Percentiles rank a stretch among this genome's conserved stretches.
These are phyloP conservation scores for Penicillium lagena DNA, from an alignment of 495 filamentous ascomycete species.

Conservation along the genomic window DNA sequence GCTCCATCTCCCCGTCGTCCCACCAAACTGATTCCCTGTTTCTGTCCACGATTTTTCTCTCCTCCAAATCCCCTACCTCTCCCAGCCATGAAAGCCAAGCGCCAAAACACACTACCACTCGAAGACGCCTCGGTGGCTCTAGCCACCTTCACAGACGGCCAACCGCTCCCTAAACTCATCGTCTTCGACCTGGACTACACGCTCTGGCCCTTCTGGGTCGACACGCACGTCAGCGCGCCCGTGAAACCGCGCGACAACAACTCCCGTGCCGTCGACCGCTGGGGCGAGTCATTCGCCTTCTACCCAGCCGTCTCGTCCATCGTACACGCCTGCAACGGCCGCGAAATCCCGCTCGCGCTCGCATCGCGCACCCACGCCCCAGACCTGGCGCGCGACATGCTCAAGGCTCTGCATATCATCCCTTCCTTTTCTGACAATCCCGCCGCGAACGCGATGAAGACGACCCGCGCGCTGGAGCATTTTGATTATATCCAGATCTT, in stretches of 20 bases:
- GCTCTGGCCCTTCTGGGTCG: constrained; percentile 95
- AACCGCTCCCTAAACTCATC: constrained; percentile 76
- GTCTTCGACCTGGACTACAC: constrained; percentile 97
- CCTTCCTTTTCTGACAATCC: constrained; percentile 38
- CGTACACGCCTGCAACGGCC: constrained; percentile 52
- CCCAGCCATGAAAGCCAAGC: constrained; percentile 7
- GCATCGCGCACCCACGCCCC: constrained; percentile 82
- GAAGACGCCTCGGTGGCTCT: constrained; percentile 41
- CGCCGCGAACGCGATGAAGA: constrained; percentile 23
- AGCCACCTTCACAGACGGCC: constrained; percentile 66
- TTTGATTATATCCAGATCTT: constrained; percentile 88
- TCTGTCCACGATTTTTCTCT: neutral
- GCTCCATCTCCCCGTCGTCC: too few species aligned
- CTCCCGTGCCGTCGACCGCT: constrained; percentile 45
- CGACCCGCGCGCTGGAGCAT: constrained; percentile 57
- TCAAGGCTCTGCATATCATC: constrained; percentile 66
- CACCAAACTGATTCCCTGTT: neutral
- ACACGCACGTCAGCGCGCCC: constrained; percentile 82
- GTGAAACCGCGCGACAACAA: constrained; percentile 59
- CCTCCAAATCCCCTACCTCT: too few species aligned
- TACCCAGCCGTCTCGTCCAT: constrained; percentile 73
- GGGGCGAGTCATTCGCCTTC: constrained; percentile 74
- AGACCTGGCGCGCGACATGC: constrained; percentile 72
- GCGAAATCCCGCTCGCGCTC: constrained; percentile 59
- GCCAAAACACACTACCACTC: constrained; percentile 30